Percentiles rank a stretch among this genome's conserved stretches.
phyloP scores from a whole-genome alignment of 306 rosid genomes.

The Cyamopsis tetragonoloba region DNA sequence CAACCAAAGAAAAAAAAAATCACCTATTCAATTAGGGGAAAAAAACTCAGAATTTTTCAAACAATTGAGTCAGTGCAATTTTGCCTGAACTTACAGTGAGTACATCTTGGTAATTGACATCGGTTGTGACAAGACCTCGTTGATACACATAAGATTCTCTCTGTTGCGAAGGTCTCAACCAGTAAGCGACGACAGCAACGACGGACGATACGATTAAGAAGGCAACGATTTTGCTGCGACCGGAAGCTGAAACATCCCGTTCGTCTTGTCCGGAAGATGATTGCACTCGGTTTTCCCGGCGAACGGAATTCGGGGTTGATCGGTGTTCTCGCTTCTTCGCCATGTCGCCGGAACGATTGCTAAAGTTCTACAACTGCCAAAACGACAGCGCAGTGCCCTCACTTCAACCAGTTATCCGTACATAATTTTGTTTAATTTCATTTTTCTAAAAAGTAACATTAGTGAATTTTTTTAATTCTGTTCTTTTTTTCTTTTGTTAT shows the following conservation, averaged over 20 bases:
- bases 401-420: too few relatives aligned
- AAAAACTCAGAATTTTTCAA: too few relatives aligned
- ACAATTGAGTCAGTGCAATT: not conserved
- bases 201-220: slow-evolving; percentile 55
- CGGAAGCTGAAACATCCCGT: slow-evolving; percentile 29
- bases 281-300: slow-evolving; percentile 37
- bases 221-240: slow-evolving; percentile 34
- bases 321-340: slow-evolving; percentile 72
- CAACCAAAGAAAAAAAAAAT: too few relatives aligned
- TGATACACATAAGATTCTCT: slow-evolving; percentile 30
- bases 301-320: slow-evolving; percentile 31
- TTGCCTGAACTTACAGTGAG: slow-evolving; percentile 48
- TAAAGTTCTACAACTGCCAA: not conserved
- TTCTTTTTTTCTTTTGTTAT: too few relatives aligned
- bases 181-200: slow-evolving; percentile 41
- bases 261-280: slow-evolving; percentile 11
- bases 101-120: slow-evolving; percentile 52
- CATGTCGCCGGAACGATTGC: slow-evolving; percentile 32
- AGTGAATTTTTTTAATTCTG: too few relatives aligned
- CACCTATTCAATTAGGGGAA: too few relatives aligned
- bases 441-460: too few relatives aligned
- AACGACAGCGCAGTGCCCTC: not conserved
- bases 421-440: too few relatives aligned
- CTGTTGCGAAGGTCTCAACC: slow-evolving; percentile 10
- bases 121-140: slow-evolving; percentile 43